Evolutionary conservation across 768 basidiomycete species (phyloP).

Genomic region (Serpula lacrymans): DNA sequence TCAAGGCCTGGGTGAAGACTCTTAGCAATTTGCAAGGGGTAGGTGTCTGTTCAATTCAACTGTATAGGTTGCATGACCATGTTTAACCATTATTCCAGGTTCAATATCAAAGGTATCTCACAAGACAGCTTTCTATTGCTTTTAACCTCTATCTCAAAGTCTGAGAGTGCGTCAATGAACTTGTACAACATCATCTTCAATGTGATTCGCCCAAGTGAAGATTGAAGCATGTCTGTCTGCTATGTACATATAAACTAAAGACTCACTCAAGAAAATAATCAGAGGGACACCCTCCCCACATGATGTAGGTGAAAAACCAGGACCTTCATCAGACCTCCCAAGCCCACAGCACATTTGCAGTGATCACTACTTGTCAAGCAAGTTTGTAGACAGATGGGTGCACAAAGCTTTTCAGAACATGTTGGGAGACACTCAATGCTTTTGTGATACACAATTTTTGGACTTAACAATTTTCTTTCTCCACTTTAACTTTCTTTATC

Average conservation of each 20-base stretch:
- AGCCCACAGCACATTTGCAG: background rate
- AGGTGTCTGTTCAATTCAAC: background rate
- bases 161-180: conserved; percentile 7
- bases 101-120: conserved; percentile 8
- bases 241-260: conserved; percentile 7
- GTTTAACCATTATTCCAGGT: background rate
- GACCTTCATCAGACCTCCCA: background rate
- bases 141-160: conserved; percentile 26
- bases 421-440: background rate
- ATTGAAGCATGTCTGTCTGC: conserved; percentile 6
- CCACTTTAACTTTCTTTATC: no score
- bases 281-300: background rate
- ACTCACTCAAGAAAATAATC: conserved; percentile 1
- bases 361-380: background rate
- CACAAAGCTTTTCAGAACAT: background rate
- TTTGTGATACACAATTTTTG: no score
- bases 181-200: conserved; percentile 10
- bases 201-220: conserved; percentile 4
- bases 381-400: background rate
- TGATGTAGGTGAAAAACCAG: background rate
- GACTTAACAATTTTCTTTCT: no score
- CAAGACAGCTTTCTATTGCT: conserved; percentile 18
- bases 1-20: conserved; percentile 16
- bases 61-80: background rate
- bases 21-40: conserved; percentile 17